Evolutionary conservation across 208 protist genomes (phyloP).

Genomic region (Acanthamoeba sp.): DNA sequence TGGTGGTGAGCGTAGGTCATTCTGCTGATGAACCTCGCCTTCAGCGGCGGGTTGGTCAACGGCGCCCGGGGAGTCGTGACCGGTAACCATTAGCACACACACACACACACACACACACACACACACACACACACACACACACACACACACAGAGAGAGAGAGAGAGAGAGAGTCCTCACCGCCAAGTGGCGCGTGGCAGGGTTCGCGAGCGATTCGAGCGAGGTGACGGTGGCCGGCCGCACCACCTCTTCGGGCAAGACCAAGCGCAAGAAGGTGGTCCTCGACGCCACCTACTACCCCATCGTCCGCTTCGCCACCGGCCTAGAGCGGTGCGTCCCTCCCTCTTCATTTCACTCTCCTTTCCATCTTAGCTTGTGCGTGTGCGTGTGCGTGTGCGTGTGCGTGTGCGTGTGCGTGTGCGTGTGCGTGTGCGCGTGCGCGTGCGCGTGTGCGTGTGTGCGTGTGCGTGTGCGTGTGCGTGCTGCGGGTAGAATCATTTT

Average conservation of each 20-base stretch:
- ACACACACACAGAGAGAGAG: no score
- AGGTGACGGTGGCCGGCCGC: slow-evolving; percentile 4
- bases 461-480: neutral
- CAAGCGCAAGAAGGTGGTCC: neutral
- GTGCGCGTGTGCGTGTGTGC: neutral
- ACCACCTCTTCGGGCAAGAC: neutral
- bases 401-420: no score
- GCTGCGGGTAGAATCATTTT: neutral
- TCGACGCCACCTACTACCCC: slow-evolving; percentile 19
- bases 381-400: neutral
- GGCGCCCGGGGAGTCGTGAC: slow-evolving; percentile 79
- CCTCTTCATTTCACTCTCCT: neutral
- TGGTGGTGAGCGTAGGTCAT: slow-evolving; percentile 80
- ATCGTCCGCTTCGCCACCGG: slow-evolving; percentile 67
- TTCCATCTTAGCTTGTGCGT: no score
- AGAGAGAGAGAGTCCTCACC: no score
- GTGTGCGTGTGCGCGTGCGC: neutral
- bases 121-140: no score
- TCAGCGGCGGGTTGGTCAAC: slow-evolving; percentile 83
- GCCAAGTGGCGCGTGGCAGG: neutral
- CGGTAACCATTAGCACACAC: no score
- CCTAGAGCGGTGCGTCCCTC: slow-evolving; percentile 3
- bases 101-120: no score
- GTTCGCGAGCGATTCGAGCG: slow-evolving; percentile 48
- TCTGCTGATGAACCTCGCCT: slow-evolving; percentile 84